These are phyloP conservation scores for Salix exigua DNA, from an alignment of 345 rosid genomes.

Conservation along the genomic window DNA sequence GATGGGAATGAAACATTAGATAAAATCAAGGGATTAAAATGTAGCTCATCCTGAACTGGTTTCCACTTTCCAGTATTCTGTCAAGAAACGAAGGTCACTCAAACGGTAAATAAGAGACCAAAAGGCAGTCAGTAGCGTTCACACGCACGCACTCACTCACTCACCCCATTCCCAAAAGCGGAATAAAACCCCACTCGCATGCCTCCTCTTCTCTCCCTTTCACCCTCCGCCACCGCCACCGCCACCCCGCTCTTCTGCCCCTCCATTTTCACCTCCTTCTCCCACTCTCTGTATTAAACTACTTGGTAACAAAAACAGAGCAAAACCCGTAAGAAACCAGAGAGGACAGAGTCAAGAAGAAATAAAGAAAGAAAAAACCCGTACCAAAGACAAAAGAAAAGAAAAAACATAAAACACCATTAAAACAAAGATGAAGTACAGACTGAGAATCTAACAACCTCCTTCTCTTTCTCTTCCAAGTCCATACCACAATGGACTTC, in stretches of 20 bases:
- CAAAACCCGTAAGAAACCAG: neutral
- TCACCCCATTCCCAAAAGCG: slow-evolving; percentile 5
- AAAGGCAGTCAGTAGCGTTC: slow-evolving; percentile 4
- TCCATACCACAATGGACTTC: slow-evolving; percentile 30
- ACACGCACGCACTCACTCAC: neutral
- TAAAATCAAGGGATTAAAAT: neutral
- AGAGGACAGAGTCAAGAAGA: neutral
- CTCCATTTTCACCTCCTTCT: slow-evolving; percentile 10
- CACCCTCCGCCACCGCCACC: slow-evolving; percentile 1
- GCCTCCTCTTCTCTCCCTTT: neutral
- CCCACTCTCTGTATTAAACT: neutral
- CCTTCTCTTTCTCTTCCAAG: slow-evolving; percentile 4
- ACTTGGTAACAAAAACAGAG: slow-evolving; percentile 14
- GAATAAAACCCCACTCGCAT: slow-evolving; percentile 26
- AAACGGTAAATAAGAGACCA: slow-evolving; percentile 20
- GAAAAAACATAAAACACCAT: neutral
- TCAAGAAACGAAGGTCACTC: slow-evolving; percentile 3
- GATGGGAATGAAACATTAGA: neutral
- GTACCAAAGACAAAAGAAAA: neutral
- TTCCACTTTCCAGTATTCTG: neutral
- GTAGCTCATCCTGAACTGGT: neutral
- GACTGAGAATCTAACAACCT: slow-evolving; percentile 17
- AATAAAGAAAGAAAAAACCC: neutral
- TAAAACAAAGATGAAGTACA: slow-evolving; percentile 2
- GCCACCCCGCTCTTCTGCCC: slow-evolving; percentile 12